phyloP scores from a whole-genome alignment of 164 flowering plant genomes.

The Sedum album region DNA sequence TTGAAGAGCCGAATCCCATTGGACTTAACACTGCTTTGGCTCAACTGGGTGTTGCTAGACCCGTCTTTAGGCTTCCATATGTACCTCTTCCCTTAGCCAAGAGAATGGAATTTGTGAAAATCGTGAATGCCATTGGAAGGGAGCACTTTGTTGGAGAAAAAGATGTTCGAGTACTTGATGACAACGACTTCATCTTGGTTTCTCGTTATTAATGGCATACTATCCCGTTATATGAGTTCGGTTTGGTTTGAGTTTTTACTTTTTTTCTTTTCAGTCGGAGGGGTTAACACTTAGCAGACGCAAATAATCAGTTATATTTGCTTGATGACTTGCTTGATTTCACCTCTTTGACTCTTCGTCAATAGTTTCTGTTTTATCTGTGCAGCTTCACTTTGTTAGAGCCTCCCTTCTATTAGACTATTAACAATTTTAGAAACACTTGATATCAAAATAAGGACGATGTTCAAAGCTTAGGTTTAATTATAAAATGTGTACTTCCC shows the following conservation, averaged over 20 bases:
- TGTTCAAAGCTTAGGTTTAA: too few species aligned
- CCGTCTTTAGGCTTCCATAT: slow-evolving; percentile 78
- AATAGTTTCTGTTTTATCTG: too few species aligned
- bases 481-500: too few species aligned
- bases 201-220: slow-evolving; percentile 43
- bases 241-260: neutral
- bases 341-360: too few species aligned
- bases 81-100: slow-evolving; percentile 64
- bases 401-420: too few species aligned
- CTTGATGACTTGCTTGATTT: neutral
- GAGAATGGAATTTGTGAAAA: slow-evolving; percentile 65
- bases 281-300: neutral
- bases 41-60: slow-evolving; percentile 81
- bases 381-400: too few species aligned
- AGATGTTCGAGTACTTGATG: slow-evolving; percentile 75
- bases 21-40: slow-evolving; percentile 77
- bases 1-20: slow-evolving; percentile 77
- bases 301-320: neutral
- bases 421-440: too few species aligned
- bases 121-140: slow-evolving; percentile 70
- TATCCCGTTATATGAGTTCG: neutral
- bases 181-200: slow-evolving; percentile 58
- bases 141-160: slow-evolving; percentile 71
- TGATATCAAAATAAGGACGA: too few species aligned
- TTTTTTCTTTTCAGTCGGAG: neutral